These are phyloP conservation scores for Diaporthe citriasiana DNA, from an alignment of 2,329 filamentous ascomycete genomes.

Conservation along the genomic window DNA sequence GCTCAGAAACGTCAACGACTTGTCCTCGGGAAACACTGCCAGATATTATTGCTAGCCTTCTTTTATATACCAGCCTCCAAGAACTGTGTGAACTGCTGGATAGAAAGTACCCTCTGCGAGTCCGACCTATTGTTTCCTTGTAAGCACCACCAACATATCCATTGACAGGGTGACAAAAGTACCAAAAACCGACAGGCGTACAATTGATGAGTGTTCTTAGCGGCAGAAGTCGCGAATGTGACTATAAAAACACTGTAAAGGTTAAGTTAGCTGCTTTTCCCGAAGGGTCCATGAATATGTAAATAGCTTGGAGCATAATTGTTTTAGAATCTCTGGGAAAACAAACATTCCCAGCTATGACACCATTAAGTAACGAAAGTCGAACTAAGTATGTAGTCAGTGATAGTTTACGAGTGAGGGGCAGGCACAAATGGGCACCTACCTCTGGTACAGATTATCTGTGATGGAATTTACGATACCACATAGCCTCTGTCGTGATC, in stretches of 20 bases:
- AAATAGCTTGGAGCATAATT: too few relatives aligned
- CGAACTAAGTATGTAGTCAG: constrained; percentile 32
- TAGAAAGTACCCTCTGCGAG: constrained; percentile 43
- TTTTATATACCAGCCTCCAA: constrained; percentile 43
- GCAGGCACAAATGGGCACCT: neutral
- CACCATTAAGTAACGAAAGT: constrained; percentile 43
- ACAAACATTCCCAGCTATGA: constrained; percentile 41
- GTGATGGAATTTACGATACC: constrained; percentile 42
- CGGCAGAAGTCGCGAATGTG: constrained; percentile 42
- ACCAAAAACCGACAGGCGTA: constrained; percentile 43
- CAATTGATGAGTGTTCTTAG: constrained; percentile 40
- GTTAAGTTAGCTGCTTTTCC: neutral
- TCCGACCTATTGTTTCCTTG: constrained; percentile 22
- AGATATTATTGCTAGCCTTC: constrained; percentile 9
- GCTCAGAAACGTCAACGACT: neutral
- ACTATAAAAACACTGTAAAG: constrained; percentile 37
- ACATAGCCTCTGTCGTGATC: constrained; percentile 40
- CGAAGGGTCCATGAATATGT: too few relatives aligned
- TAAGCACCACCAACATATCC: neutral
- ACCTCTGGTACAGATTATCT: constrained; percentile 43
- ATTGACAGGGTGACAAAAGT: neutral
- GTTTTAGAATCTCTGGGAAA: neutral
- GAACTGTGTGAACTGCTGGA: constrained; percentile 42
- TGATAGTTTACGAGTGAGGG: too few relatives aligned
- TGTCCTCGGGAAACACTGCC: too few relatives aligned